Percentiles rank a stretch among this genome's conserved stretches.
phyloP scores from a whole-genome alignment of 148 eudicot genomes.

The Camellia japonica region DNA sequence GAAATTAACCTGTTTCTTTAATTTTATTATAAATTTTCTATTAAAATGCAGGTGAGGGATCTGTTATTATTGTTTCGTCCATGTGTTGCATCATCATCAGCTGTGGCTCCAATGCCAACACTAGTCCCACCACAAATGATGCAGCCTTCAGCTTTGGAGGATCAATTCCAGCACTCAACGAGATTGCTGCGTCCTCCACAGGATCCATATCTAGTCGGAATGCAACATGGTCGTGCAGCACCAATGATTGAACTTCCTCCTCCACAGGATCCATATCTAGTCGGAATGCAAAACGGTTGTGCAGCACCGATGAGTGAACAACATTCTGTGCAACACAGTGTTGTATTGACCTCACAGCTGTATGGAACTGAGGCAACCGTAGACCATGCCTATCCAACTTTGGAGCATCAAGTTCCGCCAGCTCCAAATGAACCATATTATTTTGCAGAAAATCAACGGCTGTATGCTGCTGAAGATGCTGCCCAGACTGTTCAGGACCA shows the following conservation, averaged over 20 bases:
- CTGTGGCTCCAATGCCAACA: constrained; percentile 10
- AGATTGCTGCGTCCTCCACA: constrained; percentile 13
- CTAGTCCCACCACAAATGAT: constrained; percentile 12
- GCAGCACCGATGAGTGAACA: background rate
- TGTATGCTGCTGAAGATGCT: background rate
- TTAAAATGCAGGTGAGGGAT: constrained; percentile 31
- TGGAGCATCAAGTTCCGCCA: constrained; percentile 12
- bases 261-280: constrained; percentile 23
- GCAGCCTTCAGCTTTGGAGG: constrained; percentile 13
- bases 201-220: constrained; percentile 20
- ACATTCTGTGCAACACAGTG: background rate
- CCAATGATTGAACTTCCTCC: background rate
- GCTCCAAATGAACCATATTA: constrained; percentile 20
- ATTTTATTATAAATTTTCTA: too few relatives aligned
- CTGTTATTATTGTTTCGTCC: constrained; percentile 33
- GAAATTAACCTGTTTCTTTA: too few relatives aligned
- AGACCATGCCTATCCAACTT: background rate
- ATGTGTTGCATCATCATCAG: constrained; percentile 18
- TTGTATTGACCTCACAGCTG: background rate
- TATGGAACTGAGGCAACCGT: constrained; percentile 5
- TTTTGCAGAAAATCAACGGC: constrained; percentile 6
- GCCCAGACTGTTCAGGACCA: constrained; percentile 9
- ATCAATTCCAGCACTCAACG: constrained; percentile 2
- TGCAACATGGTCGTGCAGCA: constrained; percentile 11
- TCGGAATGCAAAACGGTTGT: constrained; percentile 6